Evolutionary conservation across 2,329 filamentous ascomycete species (phyloP), one percentile per base, ranked within the genome.

Genomic region (Phaeoacremonium minimum): DNA sequence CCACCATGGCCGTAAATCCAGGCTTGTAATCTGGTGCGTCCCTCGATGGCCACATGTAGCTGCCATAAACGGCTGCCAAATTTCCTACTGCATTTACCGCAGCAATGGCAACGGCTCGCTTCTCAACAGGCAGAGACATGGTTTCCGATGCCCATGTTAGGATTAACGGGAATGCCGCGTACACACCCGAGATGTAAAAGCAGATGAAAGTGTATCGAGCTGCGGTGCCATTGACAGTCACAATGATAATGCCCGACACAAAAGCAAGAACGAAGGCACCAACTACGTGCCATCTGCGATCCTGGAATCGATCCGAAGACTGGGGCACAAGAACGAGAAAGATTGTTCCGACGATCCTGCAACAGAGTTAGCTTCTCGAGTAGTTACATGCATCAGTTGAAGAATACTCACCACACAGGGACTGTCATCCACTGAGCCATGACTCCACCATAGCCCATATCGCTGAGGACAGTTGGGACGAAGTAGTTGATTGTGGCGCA

Each of bases 401-500:
- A 15, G 6, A 6, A 18, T 13, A 36, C 44, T 43, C 16, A 48
- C 57, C 63, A 36, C 16, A 32, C 66, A 29, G 37, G 37, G n/a
- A 41, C 43, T 2, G 43, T 44, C 63, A 67, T 68, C 49, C 67
- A 68, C 33, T 69, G 65, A 1, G 65, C 64, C 28, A 60, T 60
- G 26, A 56, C 53, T 8, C 53, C 53, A n/a, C 52, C 63, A 43
- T 68, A 72, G 14, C 67, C 66, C 1, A 71, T 57, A 4, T 61
- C 64, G 18, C 60, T 51, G 26, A 71, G 64, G 14, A 71, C 53
- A 1, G 66, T 70, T 1, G 67, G 67, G 40, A 69, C 69, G 49
- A 71, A 71, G 51, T 70, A 71, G 13, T 60, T 65, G 11, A 71
- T 56, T 1, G 67, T 71, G 4, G 63, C 66, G 12, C 28, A 18